Base-by-base conservation (phyloP, 495 filamentous ascomycete genomes). In the Wilcoxina mikolae region DNA sequence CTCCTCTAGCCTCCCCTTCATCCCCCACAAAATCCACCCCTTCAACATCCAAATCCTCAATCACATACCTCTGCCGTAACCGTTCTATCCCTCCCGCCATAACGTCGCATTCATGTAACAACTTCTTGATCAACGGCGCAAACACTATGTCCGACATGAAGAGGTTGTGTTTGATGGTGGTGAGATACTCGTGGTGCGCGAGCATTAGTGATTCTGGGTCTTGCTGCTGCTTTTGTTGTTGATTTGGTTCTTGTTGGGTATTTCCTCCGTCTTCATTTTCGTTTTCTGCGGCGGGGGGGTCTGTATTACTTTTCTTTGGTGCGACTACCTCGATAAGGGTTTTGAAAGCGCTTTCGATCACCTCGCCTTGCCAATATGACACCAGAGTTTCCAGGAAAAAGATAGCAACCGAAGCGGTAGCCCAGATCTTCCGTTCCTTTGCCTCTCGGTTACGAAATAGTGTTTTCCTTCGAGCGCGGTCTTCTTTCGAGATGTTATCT, bases 381-480 rank as follows among this genome's bases (percentile, higher is more conserved):
- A 87, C 83, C 11, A 83, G 78, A 57, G 95, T 88, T 0, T 83
- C 83, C 2, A 98, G 72, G 56, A 95, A 83, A 69, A 94, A 94
- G 0, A 90, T 73, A 0, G 85, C 83, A 2, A 85, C 83, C 59
- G 83, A 83, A 56, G 80, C 76, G 1, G 84, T 88, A 2, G 88
- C 88, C 90, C 91, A 98, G 0, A 89, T 75, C 20, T 76, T 82
- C 9, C 91, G 74, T 73, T 94, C 81, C 11, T 76, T 73, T 29
- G 71, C 70, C 15, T 74, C 72, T 38, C 89, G 74, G 10, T 65
- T 59, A 47, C 78, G 77, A 53, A 76, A 73, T 48, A 81, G 10
- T 81, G 73, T 12, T 73, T 67, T 7, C 61, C 70, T 18, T 81
- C 73, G 38, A 72, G 76, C 5, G 71, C 70, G 48, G 77, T 69